Evolutionary conservation across 306 rosid genomes (phyloP), one percentile per base, ranked within the genome.

Genomic region (Betula pendula): DNA sequence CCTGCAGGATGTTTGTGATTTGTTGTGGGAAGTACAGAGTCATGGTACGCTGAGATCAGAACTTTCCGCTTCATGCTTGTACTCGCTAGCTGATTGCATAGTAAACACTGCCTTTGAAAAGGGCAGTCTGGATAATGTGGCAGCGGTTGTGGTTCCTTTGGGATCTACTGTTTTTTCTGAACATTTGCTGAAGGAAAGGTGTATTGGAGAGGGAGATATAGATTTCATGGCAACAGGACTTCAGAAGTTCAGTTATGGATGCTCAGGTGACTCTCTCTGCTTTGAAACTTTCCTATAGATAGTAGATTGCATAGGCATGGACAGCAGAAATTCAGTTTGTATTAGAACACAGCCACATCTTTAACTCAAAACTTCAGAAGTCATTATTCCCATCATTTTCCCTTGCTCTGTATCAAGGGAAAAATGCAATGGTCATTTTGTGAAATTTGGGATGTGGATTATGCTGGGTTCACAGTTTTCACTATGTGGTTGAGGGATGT

Each of bases 81-180:
- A 81, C 81, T 88, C 98, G 19, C 70, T 92, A 84, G 95, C 97
- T 72, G 96, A 94, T 73, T 87, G 90, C 77, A 85, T 94, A 72
- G 94, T 90, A 63, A 82, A 83, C 47, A 77, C 86, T 67, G 96
- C 98, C 79, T 74, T 86, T 8, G 80, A 80, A 87, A 90, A 78
- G 84, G 98, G 98, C 76, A 92, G 97, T 72, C 86, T 75, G 94
- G 98, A 94, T 81, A 94, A 94, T 77, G 78, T 92, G 86, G 98
- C 97, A 52, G 88, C 96, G 62, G 83, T 92, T 73, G 93, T 92
- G 76, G 89, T 94, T 90, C 98, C 97, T 55, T 83, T 94, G 66
- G 87, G 81, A 67, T 82, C 90, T 75, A 45, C 62, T 22, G 84
- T 79, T 24, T 77, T 80, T 74, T 79, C 89, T 59, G 81, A 74